Evolutionary conservation across 2,329 filamentous ascomycete species (phyloP), one percentile per base, ranked within the genome.

Genomic region (Cercospora brassicicola): DNA sequence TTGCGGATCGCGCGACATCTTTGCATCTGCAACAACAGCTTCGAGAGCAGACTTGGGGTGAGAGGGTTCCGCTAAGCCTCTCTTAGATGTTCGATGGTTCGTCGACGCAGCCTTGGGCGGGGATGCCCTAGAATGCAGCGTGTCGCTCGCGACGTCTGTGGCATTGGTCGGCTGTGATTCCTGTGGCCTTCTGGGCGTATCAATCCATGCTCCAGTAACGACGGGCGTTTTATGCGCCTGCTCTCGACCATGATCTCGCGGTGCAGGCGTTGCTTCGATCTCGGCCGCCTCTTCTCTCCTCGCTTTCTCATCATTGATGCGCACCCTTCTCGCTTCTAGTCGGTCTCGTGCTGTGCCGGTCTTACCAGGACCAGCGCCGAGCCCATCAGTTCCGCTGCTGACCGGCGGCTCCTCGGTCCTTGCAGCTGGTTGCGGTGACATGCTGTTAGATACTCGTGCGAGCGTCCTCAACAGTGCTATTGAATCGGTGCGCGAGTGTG

Each of bases 391-490:
- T 31, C 33, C 39, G 18, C 33, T 57, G 20, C 55, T 55, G 15
- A 60, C 28, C 9, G 63, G 55, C 33, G 51, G 33, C 18, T 31
- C 56, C 18, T 33, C 55, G 11, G 23, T 13, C 48, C 42, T 56
- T n/a, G 36, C 20, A 13, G 23, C 48, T 23, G 33, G n/a, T 30
- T 81, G 84, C 3, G 83, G 83, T 33, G 82, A 84, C 55, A 74
- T 70, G 66, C 81, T 84, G 6, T 42, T 42, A 42, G 82, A 80
- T 2, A 78, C 81, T 69, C 82, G 77, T 1, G 83, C 82, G 9
- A 85, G 76, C 65, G 79, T 78, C 69, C 80, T 79, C 57, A 85
- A 75, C 23, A 85, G 74, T 68, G 81, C 78, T 68, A 82, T 78
- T 5, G 83, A 84, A 71, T 84, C 83, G 51, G 79, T 77, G 42